Evolutionary conservation across 75 land plant genomes (phyloP), one percentile per base, ranked within the genome.

Genomic region (Picea glauca): DNA sequence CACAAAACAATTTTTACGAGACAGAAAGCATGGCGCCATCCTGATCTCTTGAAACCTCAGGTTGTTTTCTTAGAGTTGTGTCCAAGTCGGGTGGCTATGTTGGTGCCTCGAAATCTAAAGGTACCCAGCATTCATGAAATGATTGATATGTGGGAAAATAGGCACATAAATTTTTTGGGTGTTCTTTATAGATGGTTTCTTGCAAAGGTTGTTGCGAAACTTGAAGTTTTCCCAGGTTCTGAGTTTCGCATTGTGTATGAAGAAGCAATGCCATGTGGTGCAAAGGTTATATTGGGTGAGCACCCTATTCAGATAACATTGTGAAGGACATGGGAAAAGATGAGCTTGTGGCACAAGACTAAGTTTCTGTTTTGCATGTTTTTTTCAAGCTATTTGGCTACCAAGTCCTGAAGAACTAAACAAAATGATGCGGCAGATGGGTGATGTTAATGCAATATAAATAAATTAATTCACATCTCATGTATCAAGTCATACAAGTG

Each of bases 231-330:
- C 62, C 96, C 96, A 78, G 96, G 96, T 75, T 31, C 94, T 68
- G 98, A 96, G 84, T 96, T 96, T 70, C 92, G 96, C 67, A 87
- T 87, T 76, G 98, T 89, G 66, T 96, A 76, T 89, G 96, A 93
- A 83, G 96, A 87, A 84, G 96, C 94, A 65, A 86, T 72, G 86
- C 82, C 82, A 60, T 93, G 85, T 83, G 91, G 92, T 32, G 91
- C 94, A 13, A 83, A 77, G 77, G 94, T 96, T 68, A 82, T 90
- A 60, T 90, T 96, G 75, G 98, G 98, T 66, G 98, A 96, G 66
- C 96, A 92, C 15, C 96, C 94, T 56, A 26, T 59, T 30, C 78
- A 96, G 99, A 86, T 93, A 21, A 96, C 99, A 75, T 73, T 96
- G 58, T 78, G 87, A 62, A 93, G 99, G 80, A 92, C 99, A 58